Conservation (phyloP, 176 grass and related monocot genomes). For the Ampelocalamus luodianensis region DNA sequence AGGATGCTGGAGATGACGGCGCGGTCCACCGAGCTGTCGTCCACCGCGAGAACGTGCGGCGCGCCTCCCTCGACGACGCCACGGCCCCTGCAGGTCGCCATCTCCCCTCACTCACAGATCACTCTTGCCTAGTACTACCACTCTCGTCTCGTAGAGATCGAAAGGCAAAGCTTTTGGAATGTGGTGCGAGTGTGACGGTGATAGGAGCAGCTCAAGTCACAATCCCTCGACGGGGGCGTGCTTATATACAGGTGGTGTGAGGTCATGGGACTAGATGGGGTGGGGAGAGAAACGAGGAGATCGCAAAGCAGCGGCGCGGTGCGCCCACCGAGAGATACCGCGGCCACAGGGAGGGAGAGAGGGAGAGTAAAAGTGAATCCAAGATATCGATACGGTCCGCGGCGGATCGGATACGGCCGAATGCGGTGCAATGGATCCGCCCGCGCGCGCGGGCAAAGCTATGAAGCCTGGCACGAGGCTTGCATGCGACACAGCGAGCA, state of each 20-base stretch:
- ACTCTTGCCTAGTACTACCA: background rate
- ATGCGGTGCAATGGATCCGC: conserved; percentile 17
- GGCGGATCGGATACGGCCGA: conserved; percentile 31
- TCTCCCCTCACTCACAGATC: background rate
- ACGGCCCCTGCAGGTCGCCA: conserved; percentile 37
- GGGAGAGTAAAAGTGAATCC: conserved; percentile 16
- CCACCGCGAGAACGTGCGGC: conserved; percentile 80
- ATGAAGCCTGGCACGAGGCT: background rate
- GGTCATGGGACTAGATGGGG: background rate
- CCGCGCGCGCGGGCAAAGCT: background rate
- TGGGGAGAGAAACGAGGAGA: background rate
- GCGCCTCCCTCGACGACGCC: conserved; percentile 25
- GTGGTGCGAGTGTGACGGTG: background rate
- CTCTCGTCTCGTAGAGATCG: background rate
- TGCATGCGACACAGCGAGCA: background rate
- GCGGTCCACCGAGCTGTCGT: conserved; percentile 88
- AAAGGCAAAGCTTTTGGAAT: background rate
- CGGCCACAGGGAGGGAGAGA: background rate
- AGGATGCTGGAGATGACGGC: conserved; percentile 71
- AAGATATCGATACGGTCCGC: conserved; percentile 30
- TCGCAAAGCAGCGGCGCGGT: background rate
- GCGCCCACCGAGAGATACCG: conserved; percentile 38
- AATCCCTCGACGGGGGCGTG: background rate
- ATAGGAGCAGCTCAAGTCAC: background rate
- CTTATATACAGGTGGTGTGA: conserved; percentile 7